Conservation (phyloP, 1,284 basidiomycete genomes). For the Phylloporus sp. region DNA sequence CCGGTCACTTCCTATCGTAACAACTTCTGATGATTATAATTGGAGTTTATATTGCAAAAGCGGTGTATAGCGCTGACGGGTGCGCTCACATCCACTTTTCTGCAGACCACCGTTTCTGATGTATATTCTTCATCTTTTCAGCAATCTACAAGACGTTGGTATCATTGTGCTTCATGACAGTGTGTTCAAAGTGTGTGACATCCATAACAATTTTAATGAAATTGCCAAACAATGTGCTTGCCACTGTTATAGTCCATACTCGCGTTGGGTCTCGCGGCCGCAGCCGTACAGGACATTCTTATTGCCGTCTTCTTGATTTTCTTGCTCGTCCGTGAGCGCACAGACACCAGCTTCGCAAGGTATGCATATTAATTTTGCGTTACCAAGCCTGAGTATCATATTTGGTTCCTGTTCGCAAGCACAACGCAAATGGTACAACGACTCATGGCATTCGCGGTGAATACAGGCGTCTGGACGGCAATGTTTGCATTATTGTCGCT, state of each 20-base stretch:
- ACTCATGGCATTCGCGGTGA: conserved; percentile 23
- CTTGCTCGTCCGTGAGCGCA: conserved; percentile 14
- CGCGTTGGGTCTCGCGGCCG: background rate
- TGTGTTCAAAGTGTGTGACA: too few species aligned
- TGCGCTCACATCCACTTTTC: conserved; percentile 2
- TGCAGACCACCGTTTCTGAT: accelerated
- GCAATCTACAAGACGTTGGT: too few species aligned
- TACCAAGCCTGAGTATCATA: too few species aligned
- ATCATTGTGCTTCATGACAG: too few species aligned
- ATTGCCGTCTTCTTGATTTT: conserved; percentile 11
- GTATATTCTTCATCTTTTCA: too few species aligned
- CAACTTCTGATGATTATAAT: too few species aligned
- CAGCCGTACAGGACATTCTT: conserved; percentile 16
- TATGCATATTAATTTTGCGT: too few species aligned
- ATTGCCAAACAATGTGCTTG: too few species aligned
- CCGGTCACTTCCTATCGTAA: too few species aligned
- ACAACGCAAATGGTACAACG: conserved; percentile 20
- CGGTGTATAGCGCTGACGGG: conserved; percentile 15
- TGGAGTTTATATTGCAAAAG: conserved; percentile 17
- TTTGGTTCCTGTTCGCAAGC: conserved; percentile 5
- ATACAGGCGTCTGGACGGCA: conserved; percentile 26
- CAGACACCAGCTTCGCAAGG: too few species aligned
- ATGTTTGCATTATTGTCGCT: conserved; percentile 17
- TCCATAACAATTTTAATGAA: too few species aligned
- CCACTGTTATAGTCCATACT: conserved; percentile 10